Conservation (phyloP, 2,329 filamentous ascomycete species). For the Aspergillus melleus region DNA sequence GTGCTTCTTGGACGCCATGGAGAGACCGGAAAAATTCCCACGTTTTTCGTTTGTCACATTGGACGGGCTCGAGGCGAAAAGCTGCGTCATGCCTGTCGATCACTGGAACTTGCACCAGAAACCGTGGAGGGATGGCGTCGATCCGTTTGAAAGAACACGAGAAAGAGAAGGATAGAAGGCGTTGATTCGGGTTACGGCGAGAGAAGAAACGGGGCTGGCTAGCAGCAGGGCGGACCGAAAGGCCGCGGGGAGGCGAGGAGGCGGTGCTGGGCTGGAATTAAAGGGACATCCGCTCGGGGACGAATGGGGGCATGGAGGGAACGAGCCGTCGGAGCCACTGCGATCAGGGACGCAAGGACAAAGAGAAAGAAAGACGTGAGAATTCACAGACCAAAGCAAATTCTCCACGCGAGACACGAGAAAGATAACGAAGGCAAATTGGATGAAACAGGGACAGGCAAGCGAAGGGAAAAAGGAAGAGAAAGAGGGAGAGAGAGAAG, state of each 20-base stretch:
- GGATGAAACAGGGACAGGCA: slow-evolving; percentile 15
- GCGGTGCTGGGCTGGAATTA: slow-evolving; percentile 20
- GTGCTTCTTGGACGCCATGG: slow-evolving; percentile 47
- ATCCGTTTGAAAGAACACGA: not conserved
- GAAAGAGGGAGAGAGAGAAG: slow-evolving; percentile 13
- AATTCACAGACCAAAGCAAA: not conserved
- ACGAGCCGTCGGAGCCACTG: slow-evolving; percentile 13
- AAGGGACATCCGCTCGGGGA: slow-evolving; percentile 27
- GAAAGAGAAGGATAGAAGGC: not conserved
- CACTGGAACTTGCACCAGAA: not conserved
- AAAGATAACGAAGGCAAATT: slow-evolving; percentile 17
- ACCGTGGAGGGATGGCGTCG: not conserved
- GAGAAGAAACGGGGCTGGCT: not conserved
- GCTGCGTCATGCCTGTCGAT: slow-evolving; percentile 41
- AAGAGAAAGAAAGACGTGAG: slow-evolving; percentile 3
- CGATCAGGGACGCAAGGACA: slow-evolving; percentile 8
- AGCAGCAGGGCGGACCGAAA: not conserved
- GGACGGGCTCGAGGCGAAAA: slow-evolving; percentile 42
- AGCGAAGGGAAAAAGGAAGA: slow-evolving; percentile 8
- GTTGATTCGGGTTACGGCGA: not conserved
- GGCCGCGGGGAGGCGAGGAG: slow-evolving; percentile 14
- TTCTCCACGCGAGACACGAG: not conserved
- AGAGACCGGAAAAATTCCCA: slow-evolving; percentile 47
- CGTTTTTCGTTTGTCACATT: slow-evolving; percentile 48
- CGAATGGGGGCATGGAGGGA: slow-evolving; percentile 18